Evolutionary conservation across 2,329 filamentous ascomycete genomes (phyloP).

Genomic region (Beauveria rudraprayagi): DNA sequence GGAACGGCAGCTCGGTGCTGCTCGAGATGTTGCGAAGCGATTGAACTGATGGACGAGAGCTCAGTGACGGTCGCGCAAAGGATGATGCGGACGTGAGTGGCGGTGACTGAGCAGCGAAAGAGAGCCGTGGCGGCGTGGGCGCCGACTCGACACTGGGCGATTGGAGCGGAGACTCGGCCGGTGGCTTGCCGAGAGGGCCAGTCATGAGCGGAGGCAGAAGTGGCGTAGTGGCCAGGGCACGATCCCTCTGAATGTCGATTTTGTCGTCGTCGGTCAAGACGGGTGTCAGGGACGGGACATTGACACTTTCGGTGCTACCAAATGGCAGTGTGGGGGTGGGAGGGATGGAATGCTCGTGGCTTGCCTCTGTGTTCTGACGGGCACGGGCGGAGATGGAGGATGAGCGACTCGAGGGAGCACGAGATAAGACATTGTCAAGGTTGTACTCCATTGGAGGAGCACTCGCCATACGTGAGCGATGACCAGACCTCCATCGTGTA

Average conservation of each 20-base stretch:
- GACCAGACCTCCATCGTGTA: constrained; percentile 40
- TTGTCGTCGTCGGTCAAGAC: constrained; percentile 39
- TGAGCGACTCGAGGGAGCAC: constrained; percentile 64
- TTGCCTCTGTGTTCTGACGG: constrained; percentile 35
- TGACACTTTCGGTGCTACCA: constrained; percentile 49
- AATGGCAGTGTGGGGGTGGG: constrained; percentile 58
- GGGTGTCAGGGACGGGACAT: constrained; percentile 29
- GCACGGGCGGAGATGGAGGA: constrained; percentile 64
- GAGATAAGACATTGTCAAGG: constrained; percentile 67
- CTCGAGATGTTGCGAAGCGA: constrained; percentile 61
- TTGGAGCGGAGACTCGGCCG: constrained; percentile 72
- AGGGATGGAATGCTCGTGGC: constrained; percentile 45
- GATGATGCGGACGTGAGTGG: constrained; percentile 15
- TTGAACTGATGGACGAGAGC: constrained; percentile 66
- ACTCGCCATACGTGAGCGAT: constrained; percentile 36
- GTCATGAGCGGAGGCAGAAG: constrained; percentile 75
- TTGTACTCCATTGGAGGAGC: constrained; percentile 73
- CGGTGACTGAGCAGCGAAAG: constrained; percentile 41
- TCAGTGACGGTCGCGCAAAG: constrained; percentile 54
- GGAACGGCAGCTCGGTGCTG: constrained; percentile 47
- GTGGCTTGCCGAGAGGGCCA: constrained; percentile 44
- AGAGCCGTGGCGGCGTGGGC: constrained; percentile 33
- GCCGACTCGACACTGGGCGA: constrained; percentile 67
- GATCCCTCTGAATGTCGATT: constrained; percentile 48
- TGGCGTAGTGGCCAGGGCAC: constrained; percentile 65